Evolutionary conservation across 495 filamentous ascomycete genomes (phyloP).

Genomic region (Talaromyces adpressus): DNA sequence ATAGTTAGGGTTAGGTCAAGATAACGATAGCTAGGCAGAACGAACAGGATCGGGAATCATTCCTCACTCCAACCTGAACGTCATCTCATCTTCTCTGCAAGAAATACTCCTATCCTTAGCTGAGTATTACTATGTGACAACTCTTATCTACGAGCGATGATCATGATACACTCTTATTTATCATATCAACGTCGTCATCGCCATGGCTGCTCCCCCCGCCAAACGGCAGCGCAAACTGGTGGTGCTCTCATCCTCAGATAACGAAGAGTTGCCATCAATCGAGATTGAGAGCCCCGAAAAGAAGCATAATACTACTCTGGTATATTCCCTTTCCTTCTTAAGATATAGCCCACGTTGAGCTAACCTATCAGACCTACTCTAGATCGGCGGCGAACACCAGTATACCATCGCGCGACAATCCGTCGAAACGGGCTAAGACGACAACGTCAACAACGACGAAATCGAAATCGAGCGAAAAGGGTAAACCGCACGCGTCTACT

Average conservation of each 20-base stretch:
- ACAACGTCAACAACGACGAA: slow-evolving; percentile 6
- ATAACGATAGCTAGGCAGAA: background rate
- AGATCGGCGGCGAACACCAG: background rate
- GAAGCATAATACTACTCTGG: background rate
- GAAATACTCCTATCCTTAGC: background rate
- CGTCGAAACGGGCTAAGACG: background rate
- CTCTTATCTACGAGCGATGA: background rate
- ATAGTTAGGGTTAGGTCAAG: background rate
- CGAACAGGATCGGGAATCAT: background rate
- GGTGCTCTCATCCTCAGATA: slow-evolving; percentile 36
- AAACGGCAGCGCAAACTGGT: slow-evolving; percentile 34
- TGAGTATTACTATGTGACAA: background rate
- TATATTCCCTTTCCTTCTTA: background rate
- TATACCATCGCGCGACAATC: background rate
- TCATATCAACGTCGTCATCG: background rate
- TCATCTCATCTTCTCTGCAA: background rate
- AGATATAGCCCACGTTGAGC: background rate
- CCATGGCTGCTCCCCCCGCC: slow-evolving; percentile 33
- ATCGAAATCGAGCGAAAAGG: background rate
- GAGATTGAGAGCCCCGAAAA: background rate
- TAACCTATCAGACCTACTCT: slow-evolving; percentile 1
- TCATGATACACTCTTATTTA: background rate
- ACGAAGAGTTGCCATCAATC: slow-evolving; percentile 20
- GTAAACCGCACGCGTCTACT: background rate
- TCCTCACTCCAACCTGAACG: background rate